Percentiles rank a stretch among this genome's conserved stretches.
phyloP scores from a whole-genome alignment of 768 basidiomycete genomes.

The Mycena epipterygia region DNA sequence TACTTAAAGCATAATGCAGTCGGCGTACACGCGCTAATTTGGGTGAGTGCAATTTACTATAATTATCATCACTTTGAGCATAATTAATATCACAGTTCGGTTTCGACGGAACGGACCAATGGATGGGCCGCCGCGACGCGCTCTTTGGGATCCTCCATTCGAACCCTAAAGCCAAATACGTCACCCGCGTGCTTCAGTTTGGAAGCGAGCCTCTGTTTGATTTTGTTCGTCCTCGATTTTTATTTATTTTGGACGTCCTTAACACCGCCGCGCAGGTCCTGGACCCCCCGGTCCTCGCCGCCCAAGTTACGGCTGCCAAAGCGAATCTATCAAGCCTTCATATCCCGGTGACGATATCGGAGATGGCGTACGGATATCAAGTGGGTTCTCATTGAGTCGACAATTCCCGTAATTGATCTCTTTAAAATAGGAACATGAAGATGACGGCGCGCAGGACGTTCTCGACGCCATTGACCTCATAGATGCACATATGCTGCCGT shows the following conservation, averaged over 20 bases:
- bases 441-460: slow-evolving; percentile 65
- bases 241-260: background rate
- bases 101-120: slow-evolving; percentile 61
- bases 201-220: slow-evolving; percentile 81
- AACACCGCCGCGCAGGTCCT: slow-evolving; percentile 51
- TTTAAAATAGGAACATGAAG: slow-evolving; percentile 50
- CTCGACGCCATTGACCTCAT: slow-evolving; percentile 73
- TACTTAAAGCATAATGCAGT: slow-evolving; percentile 43
- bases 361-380: slow-evolving; percentile 72
- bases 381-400: slow-evolving; percentile 36
- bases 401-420: background rate
- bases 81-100: slow-evolving; percentile 62
- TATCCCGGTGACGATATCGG: slow-evolving; percentile 80
- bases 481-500: slow-evolving; percentile 80
- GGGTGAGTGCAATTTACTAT: slow-evolving; percentile 59
- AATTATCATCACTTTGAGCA: background rate
- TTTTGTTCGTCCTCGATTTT: slow-evolving; percentile 23
- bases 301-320: slow-evolving; percentile 65
- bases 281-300: slow-evolving; percentile 60
- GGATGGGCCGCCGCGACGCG: slow-evolving; percentile 66
- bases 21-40: slow-evolving; percentile 81
- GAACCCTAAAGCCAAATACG: slow-evolving; percentile 73
- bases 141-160: slow-evolving; percentile 67
- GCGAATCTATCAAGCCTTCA: slow-evolving; percentile 61
- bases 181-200: slow-evolving; percentile 77